phyloP scores from a whole-genome alignment of 1,284 basidiomycete species.

The Cryptococcus sp. region DNA sequence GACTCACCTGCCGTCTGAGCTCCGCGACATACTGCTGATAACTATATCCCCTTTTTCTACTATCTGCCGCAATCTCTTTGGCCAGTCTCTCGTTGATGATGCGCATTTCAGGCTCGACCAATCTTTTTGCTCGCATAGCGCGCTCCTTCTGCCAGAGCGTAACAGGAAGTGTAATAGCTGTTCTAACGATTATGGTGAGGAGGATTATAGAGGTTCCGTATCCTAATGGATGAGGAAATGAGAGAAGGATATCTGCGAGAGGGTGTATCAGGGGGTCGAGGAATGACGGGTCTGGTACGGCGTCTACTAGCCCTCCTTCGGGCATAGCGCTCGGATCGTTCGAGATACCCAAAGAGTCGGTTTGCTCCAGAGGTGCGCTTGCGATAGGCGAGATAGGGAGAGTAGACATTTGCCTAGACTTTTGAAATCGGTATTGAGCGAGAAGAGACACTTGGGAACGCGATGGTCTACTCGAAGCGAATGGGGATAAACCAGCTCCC shows the following conservation, averaged over 20 bases:
- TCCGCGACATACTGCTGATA: constrained; percentile 53
- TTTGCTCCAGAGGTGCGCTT: too few relatives aligned
- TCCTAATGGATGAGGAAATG: constrained; percentile 35
- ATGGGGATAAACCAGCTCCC: too few relatives aligned
- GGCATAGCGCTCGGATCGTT: constrained; percentile 5
- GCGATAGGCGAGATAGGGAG: not conserved
- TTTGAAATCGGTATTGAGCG: too few relatives aligned
- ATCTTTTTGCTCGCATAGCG: constrained; percentile 42
- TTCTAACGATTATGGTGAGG: constrained; percentile 54
- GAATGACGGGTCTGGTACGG: constrained; percentile 10
- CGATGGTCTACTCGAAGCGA: too few relatives aligned
- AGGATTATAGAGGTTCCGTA: constrained; percentile 54
- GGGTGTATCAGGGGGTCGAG: constrained; percentile 25
- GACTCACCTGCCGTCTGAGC: constrained; percentile 48
- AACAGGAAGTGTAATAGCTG: constrained; percentile 55
- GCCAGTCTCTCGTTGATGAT: constrained; percentile 50
- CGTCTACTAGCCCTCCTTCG: not conserved
- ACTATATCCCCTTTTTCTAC: constrained; percentile 43
- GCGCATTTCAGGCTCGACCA: constrained; percentile 55
- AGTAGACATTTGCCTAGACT: not conserved
- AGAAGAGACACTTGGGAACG: too few relatives aligned
- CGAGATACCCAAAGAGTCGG: not conserved
- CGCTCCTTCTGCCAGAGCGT: constrained; percentile 56
- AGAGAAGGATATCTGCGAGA: constrained; percentile 31
- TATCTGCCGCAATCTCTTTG: constrained; percentile 39